Evolutionary conservation across 371 early-diverging fungal genomes (phyloP), one percentile per base, ranked within the genome.

Genomic region (Zancudomyces culisetae): DNA sequence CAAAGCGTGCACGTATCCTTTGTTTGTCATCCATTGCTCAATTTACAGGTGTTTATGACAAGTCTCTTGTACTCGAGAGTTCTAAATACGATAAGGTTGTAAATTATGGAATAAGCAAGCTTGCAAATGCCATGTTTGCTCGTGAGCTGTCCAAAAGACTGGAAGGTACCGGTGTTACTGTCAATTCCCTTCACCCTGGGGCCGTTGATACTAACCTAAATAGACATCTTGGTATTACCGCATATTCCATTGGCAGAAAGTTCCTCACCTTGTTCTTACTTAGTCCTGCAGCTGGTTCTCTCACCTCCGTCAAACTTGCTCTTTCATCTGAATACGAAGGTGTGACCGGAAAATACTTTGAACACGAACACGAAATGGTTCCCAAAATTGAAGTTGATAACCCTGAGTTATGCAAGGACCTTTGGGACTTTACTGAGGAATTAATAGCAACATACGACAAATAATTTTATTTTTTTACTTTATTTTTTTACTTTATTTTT

Each of bases 141-240:
- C 67, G 60, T 2, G 69, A 68, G 6, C 61, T 85, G 41, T 63
- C 70, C 1, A 63, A 69, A 55, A 71, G 55, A 40, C 56, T 76
- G 3, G 55, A 61, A 42, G 64, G 53, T 18, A 61, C 70, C 40
- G 40, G 68, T 23, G 66, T 83, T 12, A 70, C 71, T 19, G 78
- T 76, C 40, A 83, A 84, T 55, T 41, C 66, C 35, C 60, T 70
- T 20, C 81, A 85, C 56, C 87, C 89, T 0, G 89, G 89, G 3
- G 55, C 60, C 18, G 74, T 83, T 20, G 47, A 54, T 3, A 78
- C 79, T 0, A 71, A 72, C 4, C 57, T 80, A 13, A 55, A 43
- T 22, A 70, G 75, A 22, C 67, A 76, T 45, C 43, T 60, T 3
- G 55, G 58, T 12, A 30, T 41, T 1, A 23, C 40, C 22, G 0